Evolutionary conservation across 306 rosid species (phyloP).

Genomic region (Crotalaria pallida): DNA sequence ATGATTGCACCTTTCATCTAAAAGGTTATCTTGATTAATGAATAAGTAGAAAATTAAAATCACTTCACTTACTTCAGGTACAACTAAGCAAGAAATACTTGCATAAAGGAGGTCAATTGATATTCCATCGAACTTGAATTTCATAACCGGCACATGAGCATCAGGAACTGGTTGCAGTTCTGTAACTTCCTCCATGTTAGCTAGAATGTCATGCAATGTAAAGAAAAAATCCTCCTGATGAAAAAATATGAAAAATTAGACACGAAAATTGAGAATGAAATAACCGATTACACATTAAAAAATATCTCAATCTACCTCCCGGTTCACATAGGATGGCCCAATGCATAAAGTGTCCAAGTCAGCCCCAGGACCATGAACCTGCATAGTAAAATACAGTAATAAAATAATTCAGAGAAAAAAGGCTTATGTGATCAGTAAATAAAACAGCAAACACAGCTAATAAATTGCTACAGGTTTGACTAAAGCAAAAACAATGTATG

Average conservation of each 20-base stretch:
- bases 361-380: constrained; percentile 70
- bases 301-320: constrained; percentile 34
- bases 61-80: constrained; percentile 50
- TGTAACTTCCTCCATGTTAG: constrained; percentile 52
- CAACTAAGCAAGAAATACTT: constrained; percentile 56
- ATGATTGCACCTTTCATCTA: background rate
- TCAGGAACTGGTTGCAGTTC: constrained; percentile 67
- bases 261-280: background rate
- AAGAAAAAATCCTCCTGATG: constrained; percentile 63
- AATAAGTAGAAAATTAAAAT: background rate
- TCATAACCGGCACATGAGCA: constrained; percentile 83
- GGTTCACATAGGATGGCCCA: constrained; percentile 63
- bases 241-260: background rate
- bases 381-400: background rate
- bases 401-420: background rate
- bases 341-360: constrained; percentile 67
- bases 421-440: background rate
- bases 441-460: background rate
- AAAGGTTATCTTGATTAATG: background rate
- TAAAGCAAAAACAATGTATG: background rate
- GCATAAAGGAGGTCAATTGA: constrained; percentile 71
- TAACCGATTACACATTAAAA: background rate
- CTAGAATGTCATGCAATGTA: constrained; percentile 51
- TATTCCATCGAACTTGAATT: constrained; percentile 62
- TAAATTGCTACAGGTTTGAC: background rate